Base-by-base conservation (phyloP, 495 filamentous ascomycete genomes). In the Penicillium diatomitis region DNA sequence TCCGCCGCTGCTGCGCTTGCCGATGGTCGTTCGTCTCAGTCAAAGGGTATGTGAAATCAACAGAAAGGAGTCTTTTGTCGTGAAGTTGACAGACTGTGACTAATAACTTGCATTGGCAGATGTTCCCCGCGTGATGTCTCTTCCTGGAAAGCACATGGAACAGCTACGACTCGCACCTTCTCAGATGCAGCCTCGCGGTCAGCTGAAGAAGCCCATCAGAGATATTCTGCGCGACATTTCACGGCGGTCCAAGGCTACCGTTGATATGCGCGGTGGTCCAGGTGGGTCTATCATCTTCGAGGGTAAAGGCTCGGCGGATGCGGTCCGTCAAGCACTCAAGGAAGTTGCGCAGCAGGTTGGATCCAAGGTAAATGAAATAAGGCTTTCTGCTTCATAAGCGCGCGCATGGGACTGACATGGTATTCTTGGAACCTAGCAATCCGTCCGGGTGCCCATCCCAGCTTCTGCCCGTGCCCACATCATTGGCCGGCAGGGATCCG, bases 141-240 rank as follows among this genome's bases (percentile, higher is more conserved):
- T 92, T 29, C 88, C 86, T 20, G 87, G 86, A 53, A 87, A 86
- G 51, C 81, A 88, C 67, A 81, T 77, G 55, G 85, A 95, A 62
- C 78, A 78, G 43, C 76, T 92, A 39, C 72, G 80, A 32, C 76
- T 94, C 34, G 79, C 79, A 44, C 81, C 85, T 2, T 77, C 79
- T 3, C 81, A 92, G 60, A 74, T 95, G 57, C 77, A 85, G 32
- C 80, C 82, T 20, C 75, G 84, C 12, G 76, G 76, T 41, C 81
- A 95, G 55, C 67, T 95, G 61, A 95, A 88, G 77, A 84, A 87
- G 48, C 85, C 88, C 12, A 67, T 95, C 3, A 68, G 76, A 8
- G 91, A 96, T 48, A 83, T 92, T 38, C 62, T 96, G 48, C 83
- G 86, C 56, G 88, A 95, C 52, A 85, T 96, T 63, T 95, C 90